phyloP scores from a whole-genome alignment of 2,329 filamentous ascomycete genomes.

The Arthrobotrys sinensis region DNA sequence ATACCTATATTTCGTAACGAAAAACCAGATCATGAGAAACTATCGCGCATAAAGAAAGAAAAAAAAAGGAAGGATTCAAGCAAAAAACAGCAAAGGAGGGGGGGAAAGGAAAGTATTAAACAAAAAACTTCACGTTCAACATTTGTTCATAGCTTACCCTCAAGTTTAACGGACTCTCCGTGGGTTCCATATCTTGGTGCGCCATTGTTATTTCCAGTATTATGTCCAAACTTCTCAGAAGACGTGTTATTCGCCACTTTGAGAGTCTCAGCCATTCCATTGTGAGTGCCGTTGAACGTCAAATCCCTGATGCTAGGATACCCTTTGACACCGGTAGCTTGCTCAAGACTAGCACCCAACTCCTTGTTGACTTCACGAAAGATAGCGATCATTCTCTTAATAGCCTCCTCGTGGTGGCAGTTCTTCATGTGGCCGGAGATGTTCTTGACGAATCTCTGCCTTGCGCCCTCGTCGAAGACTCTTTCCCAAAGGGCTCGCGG shows the following conservation, averaged over 20 bases:
- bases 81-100: slow-evolving; percentile 3
- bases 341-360: slow-evolving; percentile 74
- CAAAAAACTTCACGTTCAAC: slow-evolving; percentile 19
- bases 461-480: slow-evolving; percentile 74
- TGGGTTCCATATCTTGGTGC: slow-evolving; percentile 70
- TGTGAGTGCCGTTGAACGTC: slow-evolving; percentile 75
- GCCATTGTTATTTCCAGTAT: slow-evolving; percentile 69
- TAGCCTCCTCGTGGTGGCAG: slow-evolving; percentile 74
- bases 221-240: slow-evolving; percentile 65
- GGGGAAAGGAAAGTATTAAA: slow-evolving; percentile 9
- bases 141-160: slow-evolving; percentile 55
- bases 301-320: slow-evolving; percentile 74
- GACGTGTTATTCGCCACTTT: slow-evolving; percentile 72
- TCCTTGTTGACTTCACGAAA: slow-evolving; percentile 76
- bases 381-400: slow-evolving; percentile 77
- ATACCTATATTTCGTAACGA: slow-evolving; percentile 49
- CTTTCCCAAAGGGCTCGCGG: slow-evolving; percentile 75
- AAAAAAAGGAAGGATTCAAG: slow-evolving; percentile 7
- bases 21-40: slow-evolving; percentile 54
- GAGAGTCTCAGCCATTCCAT: slow-evolving; percentile 73
- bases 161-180: slow-evolving; percentile 61
- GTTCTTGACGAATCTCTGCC: slow-evolving; percentile 75
- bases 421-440: slow-evolving; percentile 75
- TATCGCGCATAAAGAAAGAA: slow-evolving; percentile 9
- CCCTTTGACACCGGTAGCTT: slow-evolving; percentile 75